Evolutionary conservation across 2,329 filamentous ascomycete species (phyloP).

Genomic region (Magnaporthiopsis poae): DNA sequence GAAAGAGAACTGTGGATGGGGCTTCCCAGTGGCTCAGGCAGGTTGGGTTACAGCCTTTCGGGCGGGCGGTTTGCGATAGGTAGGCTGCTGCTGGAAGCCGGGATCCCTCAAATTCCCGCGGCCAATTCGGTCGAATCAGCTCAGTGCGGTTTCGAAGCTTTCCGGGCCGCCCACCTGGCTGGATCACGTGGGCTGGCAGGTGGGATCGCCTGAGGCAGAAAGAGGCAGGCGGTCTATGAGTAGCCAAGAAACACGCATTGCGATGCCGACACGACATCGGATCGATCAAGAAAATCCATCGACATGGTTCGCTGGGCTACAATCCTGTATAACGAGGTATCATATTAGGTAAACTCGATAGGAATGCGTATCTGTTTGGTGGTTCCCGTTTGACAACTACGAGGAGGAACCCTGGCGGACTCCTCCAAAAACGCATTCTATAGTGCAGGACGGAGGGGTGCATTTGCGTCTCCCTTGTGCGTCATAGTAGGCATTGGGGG

Average conservation of each 20-base stretch:
- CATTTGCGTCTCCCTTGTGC: background rate
- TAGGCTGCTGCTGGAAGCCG: background rate
- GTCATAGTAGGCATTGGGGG: background rate
- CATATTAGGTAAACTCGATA: background rate
- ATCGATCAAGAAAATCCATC: background rate
- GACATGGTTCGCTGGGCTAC: background rate
- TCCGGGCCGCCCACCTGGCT: background rate
- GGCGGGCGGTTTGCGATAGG: background rate
- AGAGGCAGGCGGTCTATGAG: no score
- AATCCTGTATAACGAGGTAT: background rate
- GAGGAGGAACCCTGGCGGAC: background rate
- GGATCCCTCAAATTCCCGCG: constrained; percentile 10
- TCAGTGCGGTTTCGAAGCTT: constrained; percentile 9
- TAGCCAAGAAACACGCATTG: no score
- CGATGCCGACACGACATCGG: background rate
- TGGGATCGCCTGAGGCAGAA: constrained; percentile 5
- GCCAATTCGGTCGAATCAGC: constrained; percentile 6
- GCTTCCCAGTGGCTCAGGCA: background rate
- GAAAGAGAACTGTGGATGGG: constrained; percentile 1
- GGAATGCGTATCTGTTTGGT: background rate
- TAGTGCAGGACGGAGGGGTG: background rate
- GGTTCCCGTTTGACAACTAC: background rate
- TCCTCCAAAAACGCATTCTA: background rate
- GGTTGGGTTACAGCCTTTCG: background rate
- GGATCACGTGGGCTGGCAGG: constrained; percentile 3